Evolutionary conservation across 108 stramenopile species (phyloP), one percentile per base, ranked within the genome.

Genomic region (Bacterosira constricta): DNA sequence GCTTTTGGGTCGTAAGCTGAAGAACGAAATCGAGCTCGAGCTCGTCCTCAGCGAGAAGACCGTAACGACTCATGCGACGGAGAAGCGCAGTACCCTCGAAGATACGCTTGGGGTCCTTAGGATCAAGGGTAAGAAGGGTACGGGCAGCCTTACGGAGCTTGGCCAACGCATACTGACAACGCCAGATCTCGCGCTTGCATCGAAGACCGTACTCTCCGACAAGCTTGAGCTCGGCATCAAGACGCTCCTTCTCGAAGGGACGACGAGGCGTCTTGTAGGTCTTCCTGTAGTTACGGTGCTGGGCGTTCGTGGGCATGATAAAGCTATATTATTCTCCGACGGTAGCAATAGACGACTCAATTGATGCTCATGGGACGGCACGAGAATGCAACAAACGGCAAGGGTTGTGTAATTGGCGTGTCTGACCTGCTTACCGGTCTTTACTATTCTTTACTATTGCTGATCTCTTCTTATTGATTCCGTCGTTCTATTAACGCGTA

Each of bases 131-230:
- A 30, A 99, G 71, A 55, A 99, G 77, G 47, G 92, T 89, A 77
- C 99, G 97, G 46, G 99, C 99, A 39, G 97, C 96, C 93, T 98
- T 98, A 69, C 99, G 96, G 76, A 99, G 93, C 90, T 99, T 99
- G 80, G 99, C 98, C 61, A 99, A 85, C 39, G 97, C 96, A 58
- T 93, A 97, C 86, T 99, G 99, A 45, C 96, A 95, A 59, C 99
- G 97, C 99, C 99, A 99, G 89, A 99, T 98, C 82, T 99, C 99
- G 75, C 98, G 95, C 97, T 99, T 99, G 96, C 98, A 99, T 64
- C 99, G 90, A 51, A 99, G 96, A 44, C 99, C 99, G 86, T 99
- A 99, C 87, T 99, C 98, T 81, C 99, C 99, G 42, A 98, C 97
- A 42, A 99, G 96, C 85, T 90, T 89, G 69, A 97, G 90, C 87